Evolutionary conservation across 1,139 yeast genomes (phyloP), one percentile per base, ranked within the genome.

Genomic region (Geotrichum aggregatum): DNA sequence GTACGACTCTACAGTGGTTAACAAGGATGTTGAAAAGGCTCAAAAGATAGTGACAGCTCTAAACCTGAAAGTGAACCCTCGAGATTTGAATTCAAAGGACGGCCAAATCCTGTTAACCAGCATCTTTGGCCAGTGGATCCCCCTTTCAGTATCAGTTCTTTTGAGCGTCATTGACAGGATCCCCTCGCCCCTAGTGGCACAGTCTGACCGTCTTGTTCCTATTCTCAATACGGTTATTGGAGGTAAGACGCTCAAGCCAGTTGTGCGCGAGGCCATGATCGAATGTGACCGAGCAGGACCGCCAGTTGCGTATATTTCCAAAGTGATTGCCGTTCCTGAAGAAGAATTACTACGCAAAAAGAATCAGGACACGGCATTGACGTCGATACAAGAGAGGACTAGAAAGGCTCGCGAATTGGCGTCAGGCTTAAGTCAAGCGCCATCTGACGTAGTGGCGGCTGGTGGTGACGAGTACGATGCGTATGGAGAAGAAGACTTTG

Each of bases 91-190:
- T 53, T 82, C 96, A 0, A 88, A 85, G 63, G 97, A 92, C 63
- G 74, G 80, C 51, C 83, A 82, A 59, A 73, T 73, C 47, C 68
- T 88, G 43, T 69, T 89, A 38, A 77, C 76, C 53, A 73, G 80
- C n/a, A 79, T 94, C 10, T 82, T 91, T 81, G 80, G 89, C 1
- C 98, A 91, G 64, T 94, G 98, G 98, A 74, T 94, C 24, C 98
- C 99, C 0, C 79, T 94, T 8, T 85, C 97, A 36, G 83, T 87
- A 49, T 88, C 98, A 0, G 79, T 92, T 19, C 71, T 92, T 36
- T 77, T 94, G 10, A 82, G 95, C 2, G 96, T 92, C 2, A 84
- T 91, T 42, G 95, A 88, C 54, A 80, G 80, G 57, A 69, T 94
- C 48, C 97, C 98, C 0, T 84, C 95, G 13, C 98, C 98, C 0